Base-by-base conservation (phyloP, 768 basidiomycete genomes). In the Hypholoma fasciculare region DNA sequence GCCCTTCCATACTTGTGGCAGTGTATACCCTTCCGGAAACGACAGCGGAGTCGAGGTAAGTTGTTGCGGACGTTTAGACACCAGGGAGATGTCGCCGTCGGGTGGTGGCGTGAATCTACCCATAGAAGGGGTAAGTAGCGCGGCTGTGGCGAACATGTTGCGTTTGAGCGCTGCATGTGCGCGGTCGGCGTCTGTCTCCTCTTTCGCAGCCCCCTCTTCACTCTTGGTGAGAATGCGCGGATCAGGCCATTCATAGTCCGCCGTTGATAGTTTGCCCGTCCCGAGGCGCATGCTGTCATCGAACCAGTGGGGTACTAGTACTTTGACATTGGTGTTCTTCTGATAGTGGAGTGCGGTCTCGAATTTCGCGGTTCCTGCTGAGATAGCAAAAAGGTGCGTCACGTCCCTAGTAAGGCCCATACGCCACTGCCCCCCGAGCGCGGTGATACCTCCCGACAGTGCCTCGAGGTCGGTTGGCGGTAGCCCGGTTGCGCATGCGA, bases 281-380 rank as follows among this genome's bases (percentile, higher is more conserved):
- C 84, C 85, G 13, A 92, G 74, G 13, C 83, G 78, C 20, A 90
- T 79, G 2, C 81, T 80, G 62, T 94, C 92, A 63, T 95, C 91
- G 59, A 95, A 95, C 94, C 95, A 97, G 61, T 95, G 92, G 0
- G 94, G 95, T 0, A 94, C 79, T n/a, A 97, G 66, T 9, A 94
- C 76, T 50, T 80, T 83, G 65, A 95, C 82, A 8, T 77, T 72
- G 0, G 85, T 86, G 49, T 80, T 73, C 3, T 81, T 70, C 51
- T 84, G 80, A 69, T 82, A 86, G 61, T 88, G 83, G 61, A 88
- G 74, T 4, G 81, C 82, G 1, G 76, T 77, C 8, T 68, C 64
- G 56, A 83, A 86, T 67, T 86, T 87, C 27, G 76, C 69, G 4
- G 84, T 84, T 2, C 76, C 75, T 55, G 77, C 61, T 52, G 76